Percentiles rank a stretch among this genome's conserved stretches.
These are phyloP conservation scores for Hansenula sp. DNA, from an alignment of 1,139 yeast species.

Conservation along the genomic window DNA sequence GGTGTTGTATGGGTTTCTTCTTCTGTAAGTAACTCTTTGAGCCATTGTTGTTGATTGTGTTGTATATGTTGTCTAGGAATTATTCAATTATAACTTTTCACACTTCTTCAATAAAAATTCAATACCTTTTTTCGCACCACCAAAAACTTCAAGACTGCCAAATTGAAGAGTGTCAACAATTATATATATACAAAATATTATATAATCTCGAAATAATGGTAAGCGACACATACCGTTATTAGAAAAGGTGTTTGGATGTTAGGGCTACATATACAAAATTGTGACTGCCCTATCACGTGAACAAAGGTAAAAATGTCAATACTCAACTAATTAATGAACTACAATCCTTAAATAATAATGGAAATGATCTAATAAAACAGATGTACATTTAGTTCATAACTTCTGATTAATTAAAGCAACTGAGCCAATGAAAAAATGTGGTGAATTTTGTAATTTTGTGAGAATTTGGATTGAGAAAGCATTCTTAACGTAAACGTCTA, in stretches of 20 bases:
- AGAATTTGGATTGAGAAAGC: conserved; percentile 8
- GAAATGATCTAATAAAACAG: conserved; percentile 11
- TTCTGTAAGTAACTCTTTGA: conserved; percentile 79
- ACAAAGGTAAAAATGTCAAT: neutral
- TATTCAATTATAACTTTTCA: no score
- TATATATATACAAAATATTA: no score
- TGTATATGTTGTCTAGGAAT: neutral
- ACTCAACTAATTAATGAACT: neutral
- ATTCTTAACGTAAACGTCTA: conserved; percentile 47
- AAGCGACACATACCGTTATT: neutral
- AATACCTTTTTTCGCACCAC: neutral
- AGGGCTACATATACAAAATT: neutral
- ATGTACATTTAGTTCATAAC: conserved; percentile 22
- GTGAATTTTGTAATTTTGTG: conserved; percentile 4
- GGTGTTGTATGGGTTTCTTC: conserved; percentile 93
- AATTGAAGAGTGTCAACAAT: neutral
- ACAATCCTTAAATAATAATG: neutral
- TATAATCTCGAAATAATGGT: no score
- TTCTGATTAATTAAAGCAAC: conserved; percentile 6
- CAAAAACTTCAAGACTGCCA: neutral
- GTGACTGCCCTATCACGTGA: conserved; percentile 6
- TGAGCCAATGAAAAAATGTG: conserved; percentile 3
- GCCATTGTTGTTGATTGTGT: conserved; percentile 43
- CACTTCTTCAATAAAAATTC: neutral
- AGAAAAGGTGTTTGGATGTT: neutral